phyloP scores from a whole-genome alignment of 2,329 filamentous ascomycete species.

The Aaosphaeria arxii region DNA sequence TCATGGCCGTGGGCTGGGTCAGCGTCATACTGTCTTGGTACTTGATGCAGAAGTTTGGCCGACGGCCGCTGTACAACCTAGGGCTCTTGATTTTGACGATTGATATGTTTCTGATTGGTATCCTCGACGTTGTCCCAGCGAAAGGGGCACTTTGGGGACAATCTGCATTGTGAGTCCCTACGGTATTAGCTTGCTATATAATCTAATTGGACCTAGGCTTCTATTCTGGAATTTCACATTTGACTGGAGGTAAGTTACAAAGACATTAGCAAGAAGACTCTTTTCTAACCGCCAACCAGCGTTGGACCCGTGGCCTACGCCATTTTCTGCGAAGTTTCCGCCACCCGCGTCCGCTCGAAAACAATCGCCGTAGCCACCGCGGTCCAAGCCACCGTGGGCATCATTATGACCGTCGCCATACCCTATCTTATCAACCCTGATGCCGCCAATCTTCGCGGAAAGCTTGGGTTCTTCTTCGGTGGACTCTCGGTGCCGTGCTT shows the following conservation, averaged over 20 bases:
- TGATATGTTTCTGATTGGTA: conserved; percentile 74
- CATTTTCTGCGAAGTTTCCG: conserved; percentile 77
- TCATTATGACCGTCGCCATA: conserved; percentile 40
- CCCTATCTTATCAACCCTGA: conserved; percentile 44
- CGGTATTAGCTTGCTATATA: background rate
- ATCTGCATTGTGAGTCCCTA: conserved; percentile 26
- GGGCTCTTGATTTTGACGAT: conserved; percentile 51
- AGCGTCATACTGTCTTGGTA: conserved; percentile 76
- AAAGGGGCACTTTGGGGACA: conserved; percentile 41
- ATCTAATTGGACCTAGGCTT: conserved; percentile 1
- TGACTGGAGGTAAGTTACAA: conserved; percentile 47
- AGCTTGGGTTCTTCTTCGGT: conserved; percentile 43
- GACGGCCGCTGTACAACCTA: conserved; percentile 69
- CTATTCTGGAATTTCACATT: conserved; percentile 61
- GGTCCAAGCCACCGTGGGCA: conserved; percentile 38
- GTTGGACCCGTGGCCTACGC: conserved; percentile 88
- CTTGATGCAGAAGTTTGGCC: conserved; percentile 73
- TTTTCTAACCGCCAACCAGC: conserved; percentile 44
- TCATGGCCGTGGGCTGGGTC: conserved; percentile 63
- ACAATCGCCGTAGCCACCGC: conserved; percentile 72
- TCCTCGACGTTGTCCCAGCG: conserved; percentile 60
- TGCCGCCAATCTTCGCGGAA: conserved; percentile 37
- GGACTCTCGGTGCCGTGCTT: conserved; percentile 32
- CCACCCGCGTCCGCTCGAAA: conserved; percentile 79
- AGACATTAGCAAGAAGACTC: too few relatives aligned